These are phyloP conservation scores for Lindgomyces ingoldianus DNA, from an alignment of 495 filamentous ascomycete genomes.

Conservation along the genomic window DNA sequence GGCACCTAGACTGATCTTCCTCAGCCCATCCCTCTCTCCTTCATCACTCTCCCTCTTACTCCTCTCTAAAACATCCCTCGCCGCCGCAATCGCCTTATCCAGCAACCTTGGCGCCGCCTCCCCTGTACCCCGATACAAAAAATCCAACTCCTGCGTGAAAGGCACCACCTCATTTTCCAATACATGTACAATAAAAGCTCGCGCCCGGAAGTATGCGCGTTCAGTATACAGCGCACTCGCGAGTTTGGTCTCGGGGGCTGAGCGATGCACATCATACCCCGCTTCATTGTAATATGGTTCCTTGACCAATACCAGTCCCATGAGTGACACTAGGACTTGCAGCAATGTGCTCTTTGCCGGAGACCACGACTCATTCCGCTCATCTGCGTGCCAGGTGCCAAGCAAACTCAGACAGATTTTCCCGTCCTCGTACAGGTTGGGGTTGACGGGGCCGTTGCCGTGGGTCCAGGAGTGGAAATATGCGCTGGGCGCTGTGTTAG, in stretches of 20 bases:
- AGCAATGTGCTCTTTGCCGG: conserved; percentile 54
- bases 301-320: conserved; percentile 61
- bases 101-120: conserved; percentile 45
- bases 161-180: conserved; percentile 48
- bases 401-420: conserved; percentile 62
- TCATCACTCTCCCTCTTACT: conserved; percentile 20
- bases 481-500: conserved; percentile 50
- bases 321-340: conserved; percentile 61
- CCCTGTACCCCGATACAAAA: conserved; percentile 48
- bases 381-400: conserved; percentile 60
- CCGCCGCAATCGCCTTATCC: conserved; percentile 44
- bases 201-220: conserved; percentile 56
- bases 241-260: conserved; percentile 48
- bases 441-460: conserved; percentile 57
- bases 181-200: conserved; percentile 56
- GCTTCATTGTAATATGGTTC: conserved; percentile 67
- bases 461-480: conserved; percentile 62
- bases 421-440: conserved; percentile 65
- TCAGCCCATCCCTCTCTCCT: conserved; percentile 36
- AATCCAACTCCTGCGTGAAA: conserved; percentile 53
- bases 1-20: conserved; percentile 45
- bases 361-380: conserved; percentile 57
- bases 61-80: conserved; percentile 42
- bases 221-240: conserved; percentile 58
- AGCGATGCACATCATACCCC: conserved; percentile 54